Base-by-base conservation (phyloP, 257 asterid species). In the Fraxinus americana region DNA sequence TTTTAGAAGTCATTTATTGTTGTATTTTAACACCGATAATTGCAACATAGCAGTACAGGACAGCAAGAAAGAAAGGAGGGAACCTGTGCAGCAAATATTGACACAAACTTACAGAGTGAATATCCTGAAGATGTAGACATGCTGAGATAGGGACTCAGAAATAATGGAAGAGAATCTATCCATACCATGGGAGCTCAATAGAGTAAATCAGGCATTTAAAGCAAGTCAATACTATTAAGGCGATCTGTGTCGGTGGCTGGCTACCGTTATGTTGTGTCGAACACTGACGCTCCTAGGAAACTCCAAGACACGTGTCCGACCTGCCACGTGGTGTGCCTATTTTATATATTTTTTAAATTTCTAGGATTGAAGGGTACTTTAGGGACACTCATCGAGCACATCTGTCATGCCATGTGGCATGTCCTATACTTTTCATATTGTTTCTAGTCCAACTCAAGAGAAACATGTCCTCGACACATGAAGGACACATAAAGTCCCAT, bases 1-100 rank as follows among this genome's bases (percentile, higher is more conserved):
- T 71, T 45, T 73, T 39, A 39, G 38, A 79, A 59, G 35, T 57
- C 66, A 79, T 52, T 48, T 65, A 78, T 61, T 78, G 59, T 34
- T 59, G 65, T 36, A 75, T 70, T 57, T 61, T 12, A 69, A 30
- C 34, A 59, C 21, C 19, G 38, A 32, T 75, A 43, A 23, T 45
- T 12, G 77, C 74, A 50, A 71, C 45, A 69, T 68, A 69, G 36
- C 32, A 67, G 34, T 21, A 61, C 35, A 63, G 34, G 34, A 63
- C 1, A 63, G 34, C 68, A 74, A 43, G 25, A 30, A 63, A 52
- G 27, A 25, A 29, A 27, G 34, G 67, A 57, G 70, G 17, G 73
- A 61, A 61, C 34, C 30, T 25, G 8, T 61, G 68, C 68, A 61
- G 25, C 68, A 61, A 61, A 61, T 61, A 21, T 61, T 23, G 5